Percentiles rank a stretch among this genome's conserved stretches.
Conservation (phyloP, 164 flowering plant genomes). For the Stephania japonica region DNA sequence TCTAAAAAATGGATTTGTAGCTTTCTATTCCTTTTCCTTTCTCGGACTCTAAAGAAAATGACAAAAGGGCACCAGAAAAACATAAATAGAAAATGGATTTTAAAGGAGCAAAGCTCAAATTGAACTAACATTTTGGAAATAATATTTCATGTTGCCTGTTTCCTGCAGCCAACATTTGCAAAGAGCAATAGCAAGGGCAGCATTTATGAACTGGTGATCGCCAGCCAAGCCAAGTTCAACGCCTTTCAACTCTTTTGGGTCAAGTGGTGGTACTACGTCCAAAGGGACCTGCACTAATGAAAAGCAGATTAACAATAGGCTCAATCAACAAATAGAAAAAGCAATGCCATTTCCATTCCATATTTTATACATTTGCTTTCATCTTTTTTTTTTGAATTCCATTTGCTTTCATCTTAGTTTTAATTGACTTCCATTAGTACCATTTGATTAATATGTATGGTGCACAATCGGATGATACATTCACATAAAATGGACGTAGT, state of each 20-base stretch:
- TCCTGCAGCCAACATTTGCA: constrained; percentile 67
- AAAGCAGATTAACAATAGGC: background rate
- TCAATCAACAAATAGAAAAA: background rate
- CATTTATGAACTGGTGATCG: constrained; percentile 76
- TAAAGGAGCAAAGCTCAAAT: background rate
- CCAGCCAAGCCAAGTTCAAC: constrained; percentile 63
- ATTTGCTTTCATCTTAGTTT: background rate
- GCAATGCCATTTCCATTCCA: background rate
- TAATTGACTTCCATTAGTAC: background rate
- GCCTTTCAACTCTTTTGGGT: constrained; percentile 35
- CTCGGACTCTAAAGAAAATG: background rate
- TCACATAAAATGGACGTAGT: no score
- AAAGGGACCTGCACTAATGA: constrained; percentile 55
- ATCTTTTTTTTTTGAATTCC: background rate
- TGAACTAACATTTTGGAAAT: constrained; percentile 37
- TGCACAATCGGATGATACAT: no score
- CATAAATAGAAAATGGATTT: background rate
- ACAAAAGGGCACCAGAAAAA: background rate
- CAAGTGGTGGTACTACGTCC: constrained; percentile 53
- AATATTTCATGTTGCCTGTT: constrained; percentile 55
- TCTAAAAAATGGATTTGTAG: background rate
- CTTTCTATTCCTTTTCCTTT: background rate
- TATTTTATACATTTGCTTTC: background rate
- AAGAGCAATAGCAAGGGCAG: constrained; percentile 79
- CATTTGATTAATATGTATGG: no score